phyloP scores from a whole-genome alignment of 2,329 filamentous ascomycete species.

The Penicillium polonicum region DNA sequence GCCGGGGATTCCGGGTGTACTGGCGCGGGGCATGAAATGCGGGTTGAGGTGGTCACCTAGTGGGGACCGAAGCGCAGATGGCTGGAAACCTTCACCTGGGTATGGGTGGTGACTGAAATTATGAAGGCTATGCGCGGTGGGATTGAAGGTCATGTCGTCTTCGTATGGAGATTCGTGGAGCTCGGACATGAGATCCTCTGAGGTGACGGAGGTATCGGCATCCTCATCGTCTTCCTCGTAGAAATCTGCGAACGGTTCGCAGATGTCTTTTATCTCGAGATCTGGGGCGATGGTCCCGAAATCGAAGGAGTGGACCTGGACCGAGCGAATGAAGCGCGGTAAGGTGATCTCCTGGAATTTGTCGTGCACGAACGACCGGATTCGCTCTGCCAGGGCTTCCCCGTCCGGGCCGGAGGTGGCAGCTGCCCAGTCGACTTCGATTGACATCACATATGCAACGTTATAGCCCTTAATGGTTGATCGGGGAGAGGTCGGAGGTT shows the following conservation, averaged over 20 bases:
- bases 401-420: slow-evolving; percentile 89
- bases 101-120: slow-evolving; percentile 29
- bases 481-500: slow-evolving; percentile 6
- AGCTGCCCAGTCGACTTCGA: slow-evolving; percentile 95
- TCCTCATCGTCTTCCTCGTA: slow-evolving; percentile 74
- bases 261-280: slow-evolving; percentile 93
- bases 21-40: slow-evolving; percentile 46
- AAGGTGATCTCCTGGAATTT: slow-evolving; percentile 91
- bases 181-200: slow-evolving; percentile 33
- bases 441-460: slow-evolving; percentile 68
- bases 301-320: slow-evolving; percentile 89
- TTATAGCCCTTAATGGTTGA: slow-evolving; percentile 3
- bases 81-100: slow-evolving; percentile 29
- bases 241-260: slow-evolving; percentile 91
- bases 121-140: slow-evolving; percentile 20
- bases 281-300: slow-evolving; percentile 81
- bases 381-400: slow-evolving; percentile 75
- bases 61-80: slow-evolving; percentile 37
- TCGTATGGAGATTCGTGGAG: slow-evolving; percentile 31
- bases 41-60: slow-evolving; percentile 42
- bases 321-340: slow-evolving; percentile 94
- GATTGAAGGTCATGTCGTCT: slow-evolving; percentile 31
- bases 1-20: slow-evolving; percentile 49
- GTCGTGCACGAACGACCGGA: slow-evolving; percentile 90
- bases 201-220: slow-evolving; percentile 39